Percentiles rank a stretch among this genome's conserved stretches.
These are phyloP conservation scores for Calonectria montana DNA, from an alignment of 2,329 filamentous ascomycete species.

Conservation along the genomic window DNA sequence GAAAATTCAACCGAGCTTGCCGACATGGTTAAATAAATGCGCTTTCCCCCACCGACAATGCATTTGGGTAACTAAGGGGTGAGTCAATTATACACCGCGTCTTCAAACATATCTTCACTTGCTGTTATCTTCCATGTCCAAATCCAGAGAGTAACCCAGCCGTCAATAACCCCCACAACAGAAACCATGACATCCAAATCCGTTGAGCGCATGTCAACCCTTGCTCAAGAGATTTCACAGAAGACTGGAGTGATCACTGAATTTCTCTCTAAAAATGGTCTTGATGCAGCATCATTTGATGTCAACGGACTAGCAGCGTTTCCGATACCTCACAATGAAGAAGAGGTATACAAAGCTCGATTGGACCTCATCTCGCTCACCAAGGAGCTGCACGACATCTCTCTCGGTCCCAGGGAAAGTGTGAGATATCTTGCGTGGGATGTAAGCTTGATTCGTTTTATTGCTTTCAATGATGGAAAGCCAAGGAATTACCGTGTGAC, in stretches of 20 bases:
- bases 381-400: conserved; percentile 42
- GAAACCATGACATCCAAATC: background rate
- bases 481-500: background rate
- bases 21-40: background rate
- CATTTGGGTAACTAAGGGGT: background rate
- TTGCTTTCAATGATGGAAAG: too few species aligned
- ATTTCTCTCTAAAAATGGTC: background rate
- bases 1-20: background rate
- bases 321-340: background rate
- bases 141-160: background rate
- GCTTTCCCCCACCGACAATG: background rate
- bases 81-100: background rate
- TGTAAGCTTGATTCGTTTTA: conserved; percentile 27
- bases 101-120: too few species aligned
- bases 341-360: background rate
- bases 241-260: background rate
- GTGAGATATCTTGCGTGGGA: conserved; percentile 43
- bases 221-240: background rate
- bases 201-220: background rate
- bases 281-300: conserved; percentile 1
- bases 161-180: background rate
- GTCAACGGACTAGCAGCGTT: background rate
- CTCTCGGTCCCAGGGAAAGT: conserved; percentile 39
- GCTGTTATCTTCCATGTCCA: background rate
- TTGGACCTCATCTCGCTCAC: conserved; percentile 35